phyloP scores from a whole-genome alignment of 2,329 filamentous ascomycete genomes.

The Peltaster fructicola region DNA sequence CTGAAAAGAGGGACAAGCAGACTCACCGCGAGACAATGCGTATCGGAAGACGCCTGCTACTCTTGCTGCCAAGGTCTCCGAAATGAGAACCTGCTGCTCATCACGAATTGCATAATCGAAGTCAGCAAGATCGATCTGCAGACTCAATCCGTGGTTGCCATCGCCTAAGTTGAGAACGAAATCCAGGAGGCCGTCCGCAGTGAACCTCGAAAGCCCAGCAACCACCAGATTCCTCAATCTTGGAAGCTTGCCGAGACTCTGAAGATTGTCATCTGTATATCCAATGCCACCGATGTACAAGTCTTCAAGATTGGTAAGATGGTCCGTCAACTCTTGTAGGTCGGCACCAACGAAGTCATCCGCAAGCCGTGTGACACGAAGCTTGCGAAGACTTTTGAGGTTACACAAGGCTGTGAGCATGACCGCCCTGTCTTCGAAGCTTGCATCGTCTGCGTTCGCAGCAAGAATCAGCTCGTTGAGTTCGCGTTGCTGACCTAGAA shows the following conservation, averaged over 20 bases:
- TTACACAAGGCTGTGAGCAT: slow-evolving; percentile 34
- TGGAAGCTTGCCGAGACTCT: slow-evolving; percentile 26
- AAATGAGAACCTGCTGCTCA: slow-evolving; percentile 21
- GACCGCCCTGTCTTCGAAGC: too few relatives aligned
- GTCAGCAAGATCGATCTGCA: slow-evolving; percentile 29
- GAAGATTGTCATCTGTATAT: slow-evolving; percentile 32
- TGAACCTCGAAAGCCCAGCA: slow-evolving; percentile 38
- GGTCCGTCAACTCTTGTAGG: slow-evolving; percentile 28
- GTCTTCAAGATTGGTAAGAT: slow-evolving; percentile 34
- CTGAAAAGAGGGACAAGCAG: slow-evolving; percentile 1
- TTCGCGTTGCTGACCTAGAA: slow-evolving; percentile 32
- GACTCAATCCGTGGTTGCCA: slow-evolving; percentile 24
- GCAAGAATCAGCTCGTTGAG: slow-evolving; percentile 30
- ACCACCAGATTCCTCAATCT: slow-evolving; percentile 37
- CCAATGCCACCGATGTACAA: slow-evolving; percentile 39
- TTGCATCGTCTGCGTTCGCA: slow-evolving; percentile 31
- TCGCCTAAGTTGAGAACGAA: slow-evolving; percentile 25
- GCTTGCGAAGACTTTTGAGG: slow-evolving; percentile 33
- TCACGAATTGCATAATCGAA: slow-evolving; percentile 23
- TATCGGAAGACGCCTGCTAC: slow-evolving; percentile 29
- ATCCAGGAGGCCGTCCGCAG: slow-evolving; percentile 30
- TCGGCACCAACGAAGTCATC: slow-evolving; percentile 35
- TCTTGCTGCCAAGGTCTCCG: slow-evolving; percentile 21
- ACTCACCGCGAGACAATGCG: slow-evolving; percentile 24
- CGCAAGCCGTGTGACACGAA: slow-evolving; percentile 35